Evolutionary conservation across 106 monocot genomes (phyloP).

Genomic region (Xerophyta viscosa): DNA sequence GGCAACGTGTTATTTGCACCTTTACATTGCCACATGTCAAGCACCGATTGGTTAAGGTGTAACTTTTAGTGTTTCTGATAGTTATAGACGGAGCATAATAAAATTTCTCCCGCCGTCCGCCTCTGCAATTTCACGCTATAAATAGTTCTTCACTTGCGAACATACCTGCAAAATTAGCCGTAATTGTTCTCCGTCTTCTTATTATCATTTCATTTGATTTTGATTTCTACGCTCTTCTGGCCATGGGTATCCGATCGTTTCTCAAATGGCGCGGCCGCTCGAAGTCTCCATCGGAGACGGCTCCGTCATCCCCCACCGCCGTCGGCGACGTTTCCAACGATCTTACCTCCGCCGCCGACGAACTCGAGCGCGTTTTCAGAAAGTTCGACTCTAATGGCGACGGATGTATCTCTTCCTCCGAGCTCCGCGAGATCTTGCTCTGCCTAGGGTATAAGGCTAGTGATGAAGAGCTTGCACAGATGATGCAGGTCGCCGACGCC

Average conservation of each 20-base stretch:
- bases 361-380: conserved; percentile 4
- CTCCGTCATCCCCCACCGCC: not conserved
- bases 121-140: too few species aligned
- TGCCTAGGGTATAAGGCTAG: conserved; percentile 21
- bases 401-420: conserved; percentile 43
- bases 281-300: not conserved
- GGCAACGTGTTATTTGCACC: too few species aligned
- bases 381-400: conserved; percentile 41
- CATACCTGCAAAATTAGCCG: too few species aligned
- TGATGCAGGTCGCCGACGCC: conserved; percentile 54
- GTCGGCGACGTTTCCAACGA: not conserved
- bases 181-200: too few species aligned
- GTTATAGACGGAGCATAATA: too few species aligned
- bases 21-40: too few species aligned
- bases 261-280: not conserved
- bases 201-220: not conserved
- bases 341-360: not conserved
- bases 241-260: not conserved
- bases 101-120: too few species aligned
- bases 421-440: conserved; percentile 26
- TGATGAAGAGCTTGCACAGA: conserved; percentile 18
- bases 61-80: too few species aligned
- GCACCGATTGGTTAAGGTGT: too few species aligned
- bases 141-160: too few species aligned
- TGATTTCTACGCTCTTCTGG: too few species aligned